phyloP scores from a whole-genome alignment of 73 alveolate genomes.

The Paramecium caudatum region DNA sequence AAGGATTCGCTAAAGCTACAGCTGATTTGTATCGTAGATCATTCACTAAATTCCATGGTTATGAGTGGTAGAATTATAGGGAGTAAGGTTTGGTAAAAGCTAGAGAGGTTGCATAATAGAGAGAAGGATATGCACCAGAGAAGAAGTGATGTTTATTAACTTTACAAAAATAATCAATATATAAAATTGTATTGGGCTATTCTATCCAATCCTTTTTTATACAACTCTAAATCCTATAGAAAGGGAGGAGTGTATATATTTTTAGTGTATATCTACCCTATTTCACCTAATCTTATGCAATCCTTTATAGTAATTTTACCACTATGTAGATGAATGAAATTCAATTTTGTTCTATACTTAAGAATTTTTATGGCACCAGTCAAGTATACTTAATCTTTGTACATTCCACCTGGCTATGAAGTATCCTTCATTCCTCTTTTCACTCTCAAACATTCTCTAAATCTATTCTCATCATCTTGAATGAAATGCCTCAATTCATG shows the following conservation, averaged over 20 bases:
- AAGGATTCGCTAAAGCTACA: slow-evolving; percentile 8
- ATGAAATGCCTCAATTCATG: slow-evolving; percentile 82
- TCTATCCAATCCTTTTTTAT: slow-evolving; percentile 82
- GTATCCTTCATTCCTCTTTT: slow-evolving; percentile 92
- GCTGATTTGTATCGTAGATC: slow-evolving; percentile 12
- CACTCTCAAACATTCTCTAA: slow-evolving; percentile 86
- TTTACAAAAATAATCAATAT: slow-evolving; percentile 40
- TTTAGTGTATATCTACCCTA: slow-evolving; percentile 71
- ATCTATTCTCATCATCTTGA: slow-evolving; percentile 85
- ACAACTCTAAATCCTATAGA: slow-evolving; percentile 83
- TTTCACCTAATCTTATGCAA: slow-evolving; percentile 76
- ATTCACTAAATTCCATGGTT: slow-evolving; percentile 25
- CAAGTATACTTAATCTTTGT: slow-evolving; percentile 89
- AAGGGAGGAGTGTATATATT: slow-evolving; percentile 80
- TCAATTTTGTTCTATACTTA: slow-evolving; percentile 77
- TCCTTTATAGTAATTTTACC: slow-evolving; percentile 88
- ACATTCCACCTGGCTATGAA: slow-evolving; percentile 86
- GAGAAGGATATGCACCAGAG: slow-evolving; percentile 43
- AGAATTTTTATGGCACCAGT: slow-evolving; percentile 89
- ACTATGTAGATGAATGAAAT: slow-evolving; percentile 80
- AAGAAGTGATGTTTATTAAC: slow-evolving; percentile 38
- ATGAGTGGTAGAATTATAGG: slow-evolving; percentile 39
- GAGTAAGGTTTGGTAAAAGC: slow-evolving; percentile 27
- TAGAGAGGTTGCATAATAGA: slow-evolving; percentile 10
- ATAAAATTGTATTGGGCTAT: slow-evolving; percentile 84